These are phyloP conservation scores for Mallotus repandus DNA, from an alignment of 441 rosid genomes.

Conservation along the genomic window DNA sequence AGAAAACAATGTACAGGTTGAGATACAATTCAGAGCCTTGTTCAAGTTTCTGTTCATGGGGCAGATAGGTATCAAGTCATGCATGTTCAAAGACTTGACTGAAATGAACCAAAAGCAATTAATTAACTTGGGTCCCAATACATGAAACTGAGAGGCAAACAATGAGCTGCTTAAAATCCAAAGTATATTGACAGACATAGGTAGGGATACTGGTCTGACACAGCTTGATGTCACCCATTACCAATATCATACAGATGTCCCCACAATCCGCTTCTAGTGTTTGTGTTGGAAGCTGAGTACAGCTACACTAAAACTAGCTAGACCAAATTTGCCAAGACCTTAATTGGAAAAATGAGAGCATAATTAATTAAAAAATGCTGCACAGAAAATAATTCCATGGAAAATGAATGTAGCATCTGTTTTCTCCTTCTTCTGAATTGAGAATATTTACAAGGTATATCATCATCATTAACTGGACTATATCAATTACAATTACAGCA, in stretches of 20 bases:
- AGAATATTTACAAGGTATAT: no score
- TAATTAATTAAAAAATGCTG: no score
- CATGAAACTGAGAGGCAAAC: background rate
- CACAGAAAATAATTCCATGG: no score
- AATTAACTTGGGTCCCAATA: constrained; percentile 1
- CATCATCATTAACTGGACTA: no score
- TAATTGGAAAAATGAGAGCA: no score
- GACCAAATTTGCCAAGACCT: background rate
- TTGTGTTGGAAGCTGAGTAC: background rate
- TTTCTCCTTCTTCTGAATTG: no score
- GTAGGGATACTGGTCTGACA: constrained; percentile 15
- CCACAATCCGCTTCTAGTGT: background rate
- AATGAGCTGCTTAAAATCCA: background rate
- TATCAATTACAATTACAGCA: no score
- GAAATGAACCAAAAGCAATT: background rate
- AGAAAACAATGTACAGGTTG: no score
- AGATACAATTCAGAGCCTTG: no score
- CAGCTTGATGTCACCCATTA: constrained; percentile 14
- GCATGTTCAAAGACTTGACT: background rate
- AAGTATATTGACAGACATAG: background rate
- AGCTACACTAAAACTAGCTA: background rate
- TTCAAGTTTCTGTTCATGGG: no score
- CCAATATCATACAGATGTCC: background rate
- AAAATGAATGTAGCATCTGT: no score
- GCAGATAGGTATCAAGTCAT: no score